Evolutionary conservation across 805 yeast species (phyloP).

Genomic region (Groenewaldozyma salmanticensis): DNA sequence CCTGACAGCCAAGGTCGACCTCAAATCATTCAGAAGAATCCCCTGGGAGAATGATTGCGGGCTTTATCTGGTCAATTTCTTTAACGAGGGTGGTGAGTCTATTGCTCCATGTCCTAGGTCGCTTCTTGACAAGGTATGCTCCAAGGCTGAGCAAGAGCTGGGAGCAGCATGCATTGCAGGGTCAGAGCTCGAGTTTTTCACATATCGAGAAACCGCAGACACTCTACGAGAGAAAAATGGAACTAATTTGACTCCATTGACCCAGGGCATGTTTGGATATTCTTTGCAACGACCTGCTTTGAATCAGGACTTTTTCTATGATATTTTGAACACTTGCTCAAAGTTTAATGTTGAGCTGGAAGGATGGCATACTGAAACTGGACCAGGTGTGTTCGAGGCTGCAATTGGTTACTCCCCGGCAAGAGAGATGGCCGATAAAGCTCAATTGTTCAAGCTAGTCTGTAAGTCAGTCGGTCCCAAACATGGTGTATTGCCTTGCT

Average conservation of each 20-base stretch:
- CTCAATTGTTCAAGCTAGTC: constrained; percentile 24
- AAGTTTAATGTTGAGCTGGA: constrained; percentile 22
- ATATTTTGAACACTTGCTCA: constrained; percentile 17
- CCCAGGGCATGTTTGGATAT: constrained; percentile 30
- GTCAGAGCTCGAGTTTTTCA: constrained; percentile 27
- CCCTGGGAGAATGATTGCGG: constrained; percentile 25
- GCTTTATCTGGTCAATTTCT: constrained; percentile 22
- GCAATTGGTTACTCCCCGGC: constrained; percentile 26
- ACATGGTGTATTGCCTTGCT: constrained; percentile 24
- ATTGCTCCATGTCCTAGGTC: constrained; percentile 27
- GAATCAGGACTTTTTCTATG: constrained; percentile 22
- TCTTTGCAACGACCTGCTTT: constrained; percentile 26
- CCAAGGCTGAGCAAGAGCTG: constrained; percentile 7
- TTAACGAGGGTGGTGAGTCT: constrained; percentile 16
- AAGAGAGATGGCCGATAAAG: constrained; percentile 23
- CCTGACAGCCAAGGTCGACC: constrained; percentile 22
- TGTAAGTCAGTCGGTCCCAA: constrained; percentile 22
- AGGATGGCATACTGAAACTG: constrained; percentile 30
- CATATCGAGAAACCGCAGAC: constrained; percentile 20
- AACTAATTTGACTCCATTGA: constrained; percentile 20
- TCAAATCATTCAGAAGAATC: constrained; percentile 15
- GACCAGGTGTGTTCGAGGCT: constrained; percentile 30
- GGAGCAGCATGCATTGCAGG: constrained; percentile 23
- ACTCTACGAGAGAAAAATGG: constrained; percentile 18
- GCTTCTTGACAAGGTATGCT: constrained; percentile 16